phyloP scores from a whole-genome alignment of 2,329 filamentous ascomycete species.

The Mycosphaerella sp. region DNA sequence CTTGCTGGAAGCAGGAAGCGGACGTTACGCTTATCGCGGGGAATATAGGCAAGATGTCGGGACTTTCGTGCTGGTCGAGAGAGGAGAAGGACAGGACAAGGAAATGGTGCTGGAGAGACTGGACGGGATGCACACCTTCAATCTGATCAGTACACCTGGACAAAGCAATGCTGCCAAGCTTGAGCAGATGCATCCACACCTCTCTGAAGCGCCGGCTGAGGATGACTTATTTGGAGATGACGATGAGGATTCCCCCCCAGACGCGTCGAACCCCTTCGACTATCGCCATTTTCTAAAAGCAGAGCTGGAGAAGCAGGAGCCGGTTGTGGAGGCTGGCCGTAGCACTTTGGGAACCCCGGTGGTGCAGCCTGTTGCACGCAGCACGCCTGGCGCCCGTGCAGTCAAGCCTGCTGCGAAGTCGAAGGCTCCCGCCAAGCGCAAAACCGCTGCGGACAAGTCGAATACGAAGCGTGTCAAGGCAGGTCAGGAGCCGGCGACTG shows the following conservation, averaged over 20 bases:
- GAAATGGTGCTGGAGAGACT: constrained; percentile 60
- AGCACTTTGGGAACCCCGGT: constrained; percentile 22
- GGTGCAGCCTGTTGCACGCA: constrained; percentile 14
- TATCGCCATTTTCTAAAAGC: constrained; percentile 42
- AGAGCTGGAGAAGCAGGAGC: constrained; percentile 25
- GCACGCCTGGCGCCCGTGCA: constrained; percentile 17
- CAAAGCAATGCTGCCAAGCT: constrained; percentile 59
- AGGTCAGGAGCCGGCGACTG: constrained; percentile 17
- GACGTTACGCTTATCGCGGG: constrained; percentile 38
- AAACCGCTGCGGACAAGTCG: constrained; percentile 18
- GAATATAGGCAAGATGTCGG: constrained; percentile 50
- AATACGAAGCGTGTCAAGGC: constrained; percentile 28
- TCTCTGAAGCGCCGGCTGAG: constrained; percentile 20
- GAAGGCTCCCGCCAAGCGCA: constrained; percentile 20
- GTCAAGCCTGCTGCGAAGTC: constrained; percentile 14
- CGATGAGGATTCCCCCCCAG: constrained; percentile 35
- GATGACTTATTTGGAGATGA: constrained; percentile 30
- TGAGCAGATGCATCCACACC: constrained; percentile 59
- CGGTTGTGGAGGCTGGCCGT: constrained; percentile 17
- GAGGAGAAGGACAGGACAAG: constrained; percentile 23
- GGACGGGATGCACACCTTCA: constrained; percentile 80
- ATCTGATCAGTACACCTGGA: constrained; percentile 63
- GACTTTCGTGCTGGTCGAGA: constrained; percentile 55
- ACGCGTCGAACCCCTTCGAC: constrained; percentile 44
- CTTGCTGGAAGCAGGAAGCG: constrained; percentile 24